Evolutionary conservation across 2,329 filamentous ascomycete species (phyloP).

Genomic region (Septoria petroselini): DNA sequence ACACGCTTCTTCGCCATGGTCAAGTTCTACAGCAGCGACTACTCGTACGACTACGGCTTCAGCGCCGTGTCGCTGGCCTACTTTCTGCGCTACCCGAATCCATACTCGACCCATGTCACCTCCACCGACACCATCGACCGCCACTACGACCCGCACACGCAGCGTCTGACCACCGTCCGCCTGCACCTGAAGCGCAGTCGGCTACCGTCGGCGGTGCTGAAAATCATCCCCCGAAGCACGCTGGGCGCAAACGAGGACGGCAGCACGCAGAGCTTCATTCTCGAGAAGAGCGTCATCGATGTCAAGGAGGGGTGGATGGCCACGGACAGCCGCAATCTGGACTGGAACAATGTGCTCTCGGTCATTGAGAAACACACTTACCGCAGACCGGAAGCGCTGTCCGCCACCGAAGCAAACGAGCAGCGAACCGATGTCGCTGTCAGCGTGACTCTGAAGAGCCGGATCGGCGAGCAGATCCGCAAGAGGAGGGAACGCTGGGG

Average conservation of each 20-base stretch:
- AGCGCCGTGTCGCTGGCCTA: slow-evolving; percentile 83
- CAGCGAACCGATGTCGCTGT: slow-evolving; percentile 65
- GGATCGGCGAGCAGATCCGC: slow-evolving; percentile 66
- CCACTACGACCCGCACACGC: slow-evolving; percentile 67
- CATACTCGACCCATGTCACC: slow-evolving; percentile 76
- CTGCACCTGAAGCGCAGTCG: slow-evolving; percentile 80
- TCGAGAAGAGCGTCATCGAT: slow-evolving; percentile 76
- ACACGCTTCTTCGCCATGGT: slow-evolving; percentile 44
- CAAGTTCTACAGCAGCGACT: slow-evolving; percentile 56
- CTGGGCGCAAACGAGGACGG: slow-evolving; percentile 58
- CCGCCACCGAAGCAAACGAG: slow-evolving; percentile 25
- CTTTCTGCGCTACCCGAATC: slow-evolving; percentile 85
- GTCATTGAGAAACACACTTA: slow-evolving; percentile 76
- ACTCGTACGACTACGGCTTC: slow-evolving; percentile 76
- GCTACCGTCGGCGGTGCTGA: slow-evolving; percentile 69
- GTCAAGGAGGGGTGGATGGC: slow-evolving; percentile 79
- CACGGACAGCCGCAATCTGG: slow-evolving; percentile 75
- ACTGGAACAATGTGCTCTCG: slow-evolving; percentile 75
- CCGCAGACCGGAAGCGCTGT: slow-evolving; percentile 44
- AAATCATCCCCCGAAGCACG: slow-evolving; percentile 67
- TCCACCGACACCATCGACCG: slow-evolving; percentile 79
- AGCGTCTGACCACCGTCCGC: slow-evolving; percentile 72
- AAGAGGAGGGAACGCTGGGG: slow-evolving; percentile 48
- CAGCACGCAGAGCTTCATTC: slow-evolving; percentile 71
- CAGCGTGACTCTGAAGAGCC: slow-evolving; percentile 69